Evolutionary conservation across 176 grass and related monocot species (phyloP), one percentile per base, ranked within the genome.

Genomic region (Puya raimondii): DNA sequence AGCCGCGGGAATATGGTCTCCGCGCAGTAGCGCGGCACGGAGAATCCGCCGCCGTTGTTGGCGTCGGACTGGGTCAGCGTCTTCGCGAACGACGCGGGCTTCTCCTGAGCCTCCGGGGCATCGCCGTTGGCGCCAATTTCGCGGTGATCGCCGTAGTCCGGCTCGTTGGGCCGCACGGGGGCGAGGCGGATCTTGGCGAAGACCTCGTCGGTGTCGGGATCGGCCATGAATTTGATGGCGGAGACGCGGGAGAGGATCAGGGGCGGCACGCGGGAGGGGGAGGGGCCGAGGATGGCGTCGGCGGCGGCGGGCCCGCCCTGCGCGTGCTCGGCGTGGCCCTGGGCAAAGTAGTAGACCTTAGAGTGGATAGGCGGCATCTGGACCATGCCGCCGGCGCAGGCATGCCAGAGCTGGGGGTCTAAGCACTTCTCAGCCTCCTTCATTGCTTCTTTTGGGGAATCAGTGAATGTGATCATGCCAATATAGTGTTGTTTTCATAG

Each of bases 261-360:
- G 14, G 89, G 12, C 26, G 85, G 89, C 22, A 88, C 54, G 1
- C 77, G 76, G 10, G 67, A 33, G 9, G 79, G 0, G 53, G 64
- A 33, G 9, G 79, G 0, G 53, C 42, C 22, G 54, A 63, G 67
- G 53, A 83, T 75, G 42, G 85, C 82, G 15, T 64, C 77, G 11
- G 83, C 72, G 42, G 85, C 82, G 15, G 69, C 77, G 11, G 23
- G 68, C 10, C 15, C 81, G 22, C 52, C 16, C 67, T 64, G 50
- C 11, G 94, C 87, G 53, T 99, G 90, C 89, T 99, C 95, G 2
- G 85, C 88, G 80, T 99, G 91, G 65, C 95, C 95, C 87, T 99
- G 95, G 26, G 90, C 90, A 79, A 94, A 99, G 90, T 93, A 99
- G 80, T 91, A 91, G 12, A 99, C 82, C 27, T 74, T 91, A 42